Conservation (phyloP, 176 grass and related monocot species). For the Urochloa ruziziensis region DNA sequence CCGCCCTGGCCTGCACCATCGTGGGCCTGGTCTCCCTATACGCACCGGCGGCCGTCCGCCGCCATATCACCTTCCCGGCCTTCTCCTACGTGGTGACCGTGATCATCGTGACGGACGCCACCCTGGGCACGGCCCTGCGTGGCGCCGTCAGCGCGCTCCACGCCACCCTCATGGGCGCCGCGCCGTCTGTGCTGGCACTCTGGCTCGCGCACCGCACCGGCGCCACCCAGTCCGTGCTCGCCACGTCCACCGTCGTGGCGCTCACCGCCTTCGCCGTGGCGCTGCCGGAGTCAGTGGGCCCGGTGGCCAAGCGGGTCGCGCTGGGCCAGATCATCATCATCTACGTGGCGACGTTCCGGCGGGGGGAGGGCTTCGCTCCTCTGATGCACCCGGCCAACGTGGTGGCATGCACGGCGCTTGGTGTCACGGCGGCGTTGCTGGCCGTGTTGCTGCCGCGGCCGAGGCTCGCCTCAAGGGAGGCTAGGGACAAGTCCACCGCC, state of each 20-base stretch:
- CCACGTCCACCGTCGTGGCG: constrained; percentile 43
- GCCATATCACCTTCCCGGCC: constrained; percentile 64
- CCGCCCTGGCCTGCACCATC: constrained; percentile 62
- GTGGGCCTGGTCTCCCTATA: constrained; percentile 59
- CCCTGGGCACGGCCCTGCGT: constrained; percentile 48
- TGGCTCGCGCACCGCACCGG: constrained; percentile 47
- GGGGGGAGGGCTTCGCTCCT: not conserved
- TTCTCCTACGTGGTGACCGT: constrained; percentile 75
- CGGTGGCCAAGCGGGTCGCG: constrained; percentile 70
- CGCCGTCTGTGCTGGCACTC: constrained; percentile 64
- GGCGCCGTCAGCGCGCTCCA: constrained; percentile 47
- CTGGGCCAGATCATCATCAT: constrained; percentile 78
- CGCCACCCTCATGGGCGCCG: constrained; percentile 60
- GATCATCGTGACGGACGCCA: constrained; percentile 63
- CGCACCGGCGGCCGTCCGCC: constrained; percentile 21
- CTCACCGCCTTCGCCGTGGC: constrained; percentile 59
- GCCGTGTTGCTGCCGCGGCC: constrained; percentile 63
- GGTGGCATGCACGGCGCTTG: constrained; percentile 65
- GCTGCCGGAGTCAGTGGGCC: constrained; percentile 38
- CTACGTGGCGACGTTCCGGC: constrained; percentile 55
- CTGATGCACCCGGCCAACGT: constrained; percentile 61
- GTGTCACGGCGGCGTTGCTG: constrained; percentile 53
- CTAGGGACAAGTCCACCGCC: constrained; percentile 34
- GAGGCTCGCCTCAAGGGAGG: constrained; percentile 50
- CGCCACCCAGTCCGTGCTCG: constrained; percentile 25